Base-by-base conservation (phyloP, 1,284 basidiomycete genomes). In the Coniophora puteana region DNA sequence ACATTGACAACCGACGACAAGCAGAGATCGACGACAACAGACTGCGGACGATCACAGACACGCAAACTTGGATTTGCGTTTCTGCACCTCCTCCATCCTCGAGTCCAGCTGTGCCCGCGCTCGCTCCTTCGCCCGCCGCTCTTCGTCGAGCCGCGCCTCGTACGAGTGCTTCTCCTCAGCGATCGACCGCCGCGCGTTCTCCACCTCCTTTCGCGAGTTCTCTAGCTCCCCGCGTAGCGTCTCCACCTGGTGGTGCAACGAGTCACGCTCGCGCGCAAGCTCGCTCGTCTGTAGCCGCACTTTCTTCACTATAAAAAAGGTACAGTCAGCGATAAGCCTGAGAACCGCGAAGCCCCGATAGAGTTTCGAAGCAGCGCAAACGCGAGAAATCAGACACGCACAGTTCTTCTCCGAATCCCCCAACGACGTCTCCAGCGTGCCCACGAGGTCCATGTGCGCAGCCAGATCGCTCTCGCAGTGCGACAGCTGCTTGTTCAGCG, bases 391-490 rank as follows among this genome's bases (percentile, higher is more conserved):
- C n/a, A 49, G 31, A 41, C 36, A 79, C 85, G 68, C 64, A 89
- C 89, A 69, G 56, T 91, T 93, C 61, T 93, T 89, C 66, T 94
- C 91, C 20, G 89, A 88, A 55, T 93, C 91, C 42, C 85, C 85
- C 30, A 94, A 70, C 24, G 89, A 89, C 28, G 80, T 78, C 66
- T 93, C 90, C 20, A 93, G 71, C 14, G 83, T 86, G 45, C 70
- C 76, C 47, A 93, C 90, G 42, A 94, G 76, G 59, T 95, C 90
- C 74, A 93, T 92, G 59, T 94, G 92, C 38, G 89, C 85, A 54
- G 93, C 89, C 45, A 95, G 70, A 62, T 95, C 92, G 47, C 76
- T 81, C 65, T 95, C 91, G 58, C 91, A 93, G 61, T 94, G 91
- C 23, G 81, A 81, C 40, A 96, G 65, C 64, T 93, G 91, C 64